Percentiles rank a stretch among this genome's conserved stretches.
These are phyloP conservation scores for Hippophae gyantsensis DNA, from an alignment of 306 rosid species.

Conservation along the genomic window DNA sequence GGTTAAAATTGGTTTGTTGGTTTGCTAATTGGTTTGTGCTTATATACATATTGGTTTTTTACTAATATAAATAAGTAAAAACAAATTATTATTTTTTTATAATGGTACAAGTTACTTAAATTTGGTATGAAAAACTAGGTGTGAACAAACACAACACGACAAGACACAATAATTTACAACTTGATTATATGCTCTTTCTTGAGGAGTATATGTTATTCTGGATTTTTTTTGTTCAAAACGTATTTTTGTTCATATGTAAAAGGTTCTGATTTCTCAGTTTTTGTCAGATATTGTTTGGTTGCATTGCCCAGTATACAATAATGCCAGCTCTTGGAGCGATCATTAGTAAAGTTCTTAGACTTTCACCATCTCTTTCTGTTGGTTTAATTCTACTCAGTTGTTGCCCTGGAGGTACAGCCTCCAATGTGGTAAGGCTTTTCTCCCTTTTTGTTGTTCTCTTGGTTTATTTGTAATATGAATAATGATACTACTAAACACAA, in stretches of 20 bases:
- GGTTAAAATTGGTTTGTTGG: too few species aligned
- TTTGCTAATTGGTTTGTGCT: too few species aligned
- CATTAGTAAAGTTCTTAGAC: constrained; percentile 24
- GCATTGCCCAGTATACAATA: constrained; percentile 31
- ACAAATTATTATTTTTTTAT: too few species aligned
- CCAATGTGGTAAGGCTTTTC: constrained; percentile 35
- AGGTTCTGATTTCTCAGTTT: constrained; percentile 2
- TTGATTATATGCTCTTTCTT: too few species aligned
- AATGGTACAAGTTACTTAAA: too few species aligned
- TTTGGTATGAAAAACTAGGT: too few species aligned
- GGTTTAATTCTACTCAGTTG: constrained; percentile 39
- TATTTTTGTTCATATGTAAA: background rate
- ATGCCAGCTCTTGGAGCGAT: constrained; percentile 27
- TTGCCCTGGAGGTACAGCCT: constrained; percentile 45
- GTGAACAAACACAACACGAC: too few species aligned
- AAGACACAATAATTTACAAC: too few species aligned
- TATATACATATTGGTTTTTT: too few species aligned
- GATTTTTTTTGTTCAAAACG: too few species aligned
- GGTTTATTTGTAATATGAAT: background rate
- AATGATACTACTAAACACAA: background rate
- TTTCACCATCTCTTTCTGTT: constrained; percentile 30
- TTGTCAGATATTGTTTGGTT: constrained; percentile 38
- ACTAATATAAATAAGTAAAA: too few species aligned
- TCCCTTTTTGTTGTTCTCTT: background rate
- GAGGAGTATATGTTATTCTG: too few species aligned